Percentiles rank a stretch among this genome's conserved stretches.
Conservation (phyloP, 345 rosid species). For the Punica granatum region DNA sequence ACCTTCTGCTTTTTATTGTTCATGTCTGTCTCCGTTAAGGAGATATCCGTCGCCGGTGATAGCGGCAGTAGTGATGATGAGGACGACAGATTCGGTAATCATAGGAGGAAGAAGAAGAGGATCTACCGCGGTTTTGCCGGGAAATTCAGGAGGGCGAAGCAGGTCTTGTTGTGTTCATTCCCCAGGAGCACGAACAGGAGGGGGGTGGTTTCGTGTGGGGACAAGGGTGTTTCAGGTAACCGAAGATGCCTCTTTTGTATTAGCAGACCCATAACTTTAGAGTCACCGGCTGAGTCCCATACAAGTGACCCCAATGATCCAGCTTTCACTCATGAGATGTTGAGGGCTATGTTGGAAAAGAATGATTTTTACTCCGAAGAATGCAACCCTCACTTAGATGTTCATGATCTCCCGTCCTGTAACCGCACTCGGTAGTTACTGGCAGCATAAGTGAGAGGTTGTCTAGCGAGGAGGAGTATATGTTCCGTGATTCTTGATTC, state of each 20-base stretch:
- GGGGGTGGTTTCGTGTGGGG: slow-evolving; percentile 12
- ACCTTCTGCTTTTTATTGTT: slow-evolving; percentile 5
- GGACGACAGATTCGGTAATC: neutral
- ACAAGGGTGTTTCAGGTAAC: slow-evolving; percentile 5
- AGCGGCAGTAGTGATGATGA: neutral
- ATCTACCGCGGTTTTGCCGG: neutral
- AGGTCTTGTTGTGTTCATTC: slow-evolving; percentile 13
- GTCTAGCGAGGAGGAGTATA: neutral
- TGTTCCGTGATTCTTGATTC: neutral
- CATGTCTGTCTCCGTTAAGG: slow-evolving; percentile 13
- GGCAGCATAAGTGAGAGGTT: neutral
- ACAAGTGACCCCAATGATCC: slow-evolving; percentile 46
- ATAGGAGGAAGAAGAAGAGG: slow-evolving; percentile 4
- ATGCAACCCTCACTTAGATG: slow-evolving; percentile 36
- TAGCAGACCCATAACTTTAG: slow-evolving; percentile 25
- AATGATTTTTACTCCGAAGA: slow-evolving; percentile 48
- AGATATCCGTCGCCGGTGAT: neutral
- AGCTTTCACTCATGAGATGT: slow-evolving; percentile 31
- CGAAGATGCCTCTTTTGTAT: slow-evolving; percentile 27
- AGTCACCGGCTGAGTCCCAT: slow-evolving; percentile 26
- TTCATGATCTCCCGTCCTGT: neutral
- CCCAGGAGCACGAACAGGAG: neutral
- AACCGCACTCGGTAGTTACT: neutral
- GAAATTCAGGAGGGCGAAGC: slow-evolving; percentile 14
- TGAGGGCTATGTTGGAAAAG: slow-evolving; percentile 35